phyloP scores from a whole-genome alignment of 345 rosid genomes.

The Cardamine occulta region DNA sequence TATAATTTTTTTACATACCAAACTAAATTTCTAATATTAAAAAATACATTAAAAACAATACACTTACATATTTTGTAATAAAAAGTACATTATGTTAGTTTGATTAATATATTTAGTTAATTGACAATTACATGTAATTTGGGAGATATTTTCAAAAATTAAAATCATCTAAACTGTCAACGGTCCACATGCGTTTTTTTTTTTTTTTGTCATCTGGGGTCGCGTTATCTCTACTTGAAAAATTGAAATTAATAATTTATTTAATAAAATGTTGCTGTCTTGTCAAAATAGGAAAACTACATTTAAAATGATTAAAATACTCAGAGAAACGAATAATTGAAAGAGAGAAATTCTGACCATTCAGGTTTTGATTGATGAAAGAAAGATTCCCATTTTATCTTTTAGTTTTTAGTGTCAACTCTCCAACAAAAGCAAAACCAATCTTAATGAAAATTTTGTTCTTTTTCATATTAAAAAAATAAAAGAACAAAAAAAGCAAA shows the following conservation, averaged over 20 bases:
- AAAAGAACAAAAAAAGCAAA: slow-evolving; percentile 32
- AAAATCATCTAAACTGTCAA: slow-evolving; percentile 23
- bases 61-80: too few species aligned
- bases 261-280: slow-evolving; percentile 26
- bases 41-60: not conserved
- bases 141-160: not conserved
- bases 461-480: not conserved
- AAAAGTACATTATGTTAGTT: too few species aligned
- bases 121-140: too few species aligned
- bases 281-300: not conserved
- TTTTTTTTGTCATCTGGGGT: too few species aligned
- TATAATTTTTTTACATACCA: not conserved
- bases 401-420: slow-evolving; percentile 33
- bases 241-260: not conserved
- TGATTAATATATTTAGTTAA: too few species aligned
- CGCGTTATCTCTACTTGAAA: slow-evolving; percentile 10
- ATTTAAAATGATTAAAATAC: not conserved
- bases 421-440: slow-evolving; percentile 33
- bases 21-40: not conserved
- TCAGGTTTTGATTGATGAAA: slow-evolving; percentile 37
- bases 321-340: slow-evolving; percentile 27
- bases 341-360: slow-evolving; percentile 5
- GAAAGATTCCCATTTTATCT: slow-evolving; percentile 37
- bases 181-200: slow-evolving; percentile 42
- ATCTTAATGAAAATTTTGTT: slow-evolving; percentile 1